Evolutionary conservation across 192 early-diverging fungal species (phyloP), one percentile per base, ranked within the genome.

Genomic region (Umbelopsis ramanniana): DNA sequence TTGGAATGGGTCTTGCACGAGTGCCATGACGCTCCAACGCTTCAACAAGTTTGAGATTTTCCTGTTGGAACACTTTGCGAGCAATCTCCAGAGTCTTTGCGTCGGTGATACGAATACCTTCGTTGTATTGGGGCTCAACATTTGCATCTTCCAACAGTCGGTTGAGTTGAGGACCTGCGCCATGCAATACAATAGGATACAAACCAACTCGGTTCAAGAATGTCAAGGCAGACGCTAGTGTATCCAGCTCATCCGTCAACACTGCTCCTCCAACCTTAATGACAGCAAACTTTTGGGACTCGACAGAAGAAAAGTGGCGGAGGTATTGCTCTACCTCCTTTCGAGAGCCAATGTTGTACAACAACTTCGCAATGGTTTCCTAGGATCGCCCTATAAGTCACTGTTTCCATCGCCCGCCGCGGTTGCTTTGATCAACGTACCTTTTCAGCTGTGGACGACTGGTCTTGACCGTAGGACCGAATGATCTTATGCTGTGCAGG

Each of bases 281-380:
- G 46, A 99, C 96, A 9, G 98, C 98, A 84, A 99, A 99, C 85
- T 98, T 97, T 87, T 99, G 98, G 23, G 94, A 95, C 82, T 98
- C 96, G 52, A 98, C 98, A 0, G 94, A 95, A 1, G 95, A 94
- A 79, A 99, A 99, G 74, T 96, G 95, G 38, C 93, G 89, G 67
- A 99, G 88, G 71, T 99, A 99, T 86, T 97, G 96, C 78, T 99
- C 96, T 22, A 98, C 97, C 75, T 99, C 98, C 83, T 96, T 97
- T 78, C 95, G 95, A 12, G 96, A 98, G 43, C 97, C 98, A 83
- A 99, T 98, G 82, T 98, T 99, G 86, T 99, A 98, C 35, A 99
- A 86, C 21, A 95, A 82, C 77, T 90, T 93, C 37, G 91, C 86
- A 72, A 95, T 94, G 6, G 93, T 95, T 80, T 94, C 93, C 88